Evolutionary conservation across 1,284 basidiomycete species (phyloP), one percentile per base, ranked within the genome.

Genomic region (Ganoderma boninense): DNA sequence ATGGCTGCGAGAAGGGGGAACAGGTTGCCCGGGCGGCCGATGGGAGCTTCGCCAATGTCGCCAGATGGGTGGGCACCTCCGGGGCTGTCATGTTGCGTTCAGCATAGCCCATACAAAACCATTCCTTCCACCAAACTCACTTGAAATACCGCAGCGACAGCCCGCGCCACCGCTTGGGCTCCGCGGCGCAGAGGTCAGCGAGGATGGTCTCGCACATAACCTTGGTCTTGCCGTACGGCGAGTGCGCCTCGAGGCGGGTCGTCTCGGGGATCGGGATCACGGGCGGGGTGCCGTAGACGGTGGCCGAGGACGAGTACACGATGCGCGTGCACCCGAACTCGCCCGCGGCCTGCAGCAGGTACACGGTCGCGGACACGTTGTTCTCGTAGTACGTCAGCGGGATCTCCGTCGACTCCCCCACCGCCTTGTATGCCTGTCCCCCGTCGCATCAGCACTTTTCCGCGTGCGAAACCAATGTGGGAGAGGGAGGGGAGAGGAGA

Each of bases 251-350:
- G 71, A 99, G 83, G 14, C 94, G 92, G 7, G 96, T 97, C 3
- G 92, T 90, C 83, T 99, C 98, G 26, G 97, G 96, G 75, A 99
- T 99, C 62, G 98, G 98, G 69, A 99, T 95, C 69, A 85, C 85
- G 61, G 95, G 92, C 10, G 98, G 98, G 2, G 92, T 97, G 71
- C 98, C 98, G 80, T 99, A 99, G 44, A 99, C 98, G n/a, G 98
- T 99, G 1, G 98, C 98, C 32, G 96, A 98, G 14, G 97, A 98
- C 1, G 97, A 98, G 86, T 99, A 99, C 72, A 99, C 97, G 73
- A 99, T 86, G 70, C 95, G 90, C 71, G 89, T 87, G 84, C 93
- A 95, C 69, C 92, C 91, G 81, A 92, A 95, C 72, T 94, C 92
- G 68, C 87, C 86, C 97, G 98, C 98, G 74, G 89, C 84, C 85